Conservation (phyloP, 225 moss, liverwort and hornwort species). For the Ulota crispa region DNA sequence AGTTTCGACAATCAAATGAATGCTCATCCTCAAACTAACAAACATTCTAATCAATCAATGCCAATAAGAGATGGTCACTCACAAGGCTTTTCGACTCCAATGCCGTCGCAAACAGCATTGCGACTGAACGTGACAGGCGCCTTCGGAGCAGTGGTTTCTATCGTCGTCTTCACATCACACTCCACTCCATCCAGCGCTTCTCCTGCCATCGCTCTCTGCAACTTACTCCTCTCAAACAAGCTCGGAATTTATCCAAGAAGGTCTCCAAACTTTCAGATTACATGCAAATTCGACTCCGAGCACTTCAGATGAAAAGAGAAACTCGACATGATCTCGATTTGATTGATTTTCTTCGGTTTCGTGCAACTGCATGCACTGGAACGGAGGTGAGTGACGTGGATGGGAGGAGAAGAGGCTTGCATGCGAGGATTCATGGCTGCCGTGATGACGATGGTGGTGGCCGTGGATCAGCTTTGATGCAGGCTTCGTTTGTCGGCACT, state of each 20-base stretch:
- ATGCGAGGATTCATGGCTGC: neutral
- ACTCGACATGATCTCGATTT: neutral
- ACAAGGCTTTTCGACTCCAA: constrained; percentile 32
- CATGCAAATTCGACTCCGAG: neutral
- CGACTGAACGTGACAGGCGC: constrained; percentile 34
- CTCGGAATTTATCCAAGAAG: neutral
- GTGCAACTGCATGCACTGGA: too few relatives aligned
- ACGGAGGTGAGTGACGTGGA: neutral
- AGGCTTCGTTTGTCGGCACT: neutral
- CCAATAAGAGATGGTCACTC: neutral
- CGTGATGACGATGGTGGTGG: neutral
- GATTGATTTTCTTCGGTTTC: too few relatives aligned
- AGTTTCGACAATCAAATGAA: neutral
- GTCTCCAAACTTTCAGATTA: neutral
- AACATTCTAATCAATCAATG: neutral
- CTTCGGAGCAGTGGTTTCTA: constrained; percentile 33
- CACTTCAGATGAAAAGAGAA: neutral
- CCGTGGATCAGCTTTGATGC: neutral
- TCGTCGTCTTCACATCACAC: constrained; percentile 12
- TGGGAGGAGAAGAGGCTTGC: neutral
- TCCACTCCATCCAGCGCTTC: neutral
- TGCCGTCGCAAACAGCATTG: neutral
- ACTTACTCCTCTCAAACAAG: neutral
- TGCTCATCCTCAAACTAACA: neutral
- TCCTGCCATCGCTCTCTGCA: constrained; percentile 15